Evolutionary conservation across 2,329 filamentous ascomycete genomes (phyloP), one percentile per base, ranked within the genome.

Genomic region (Aureobasidium melanogenum): DNA sequence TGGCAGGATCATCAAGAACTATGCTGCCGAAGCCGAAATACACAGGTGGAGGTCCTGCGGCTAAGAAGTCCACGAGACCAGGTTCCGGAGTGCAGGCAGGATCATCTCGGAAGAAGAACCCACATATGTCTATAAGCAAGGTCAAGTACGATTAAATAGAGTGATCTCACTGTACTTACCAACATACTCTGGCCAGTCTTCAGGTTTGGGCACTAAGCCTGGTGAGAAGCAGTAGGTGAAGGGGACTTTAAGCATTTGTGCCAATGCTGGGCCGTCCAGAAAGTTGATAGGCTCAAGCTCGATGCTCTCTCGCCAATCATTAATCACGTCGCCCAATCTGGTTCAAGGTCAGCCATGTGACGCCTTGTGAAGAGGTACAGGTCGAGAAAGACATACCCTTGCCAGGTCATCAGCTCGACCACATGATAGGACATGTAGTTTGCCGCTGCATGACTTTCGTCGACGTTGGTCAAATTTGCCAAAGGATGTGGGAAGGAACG

Each of bases 191-290:
- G 80, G 82, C 89, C 89, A 94, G 70, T 94, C 89, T 38, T 81
- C 81, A 0, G 89, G 88, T 67, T 91, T 91, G 0, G 87, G 84
- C n/a, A 91, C 88, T 51, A 94, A 75, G 0, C 88, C 83, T 0
- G 88, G 88, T 0, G 88, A 92, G 91, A 92, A 97, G 74, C 91
- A 94, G 70, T 97, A 97, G 0, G 92, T 96, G 67, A 89, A 90
- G 0, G 92, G 91, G 17, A 97, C 82, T 50, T 83, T 83, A 34
- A 97, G 77, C 34, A 89, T 84, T 46, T 84, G 85, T 15, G 94
- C 77, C 70, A 96, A 82, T 3, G 88, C 89, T 10, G 92, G 91
- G 2, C 88, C 92, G 82, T 88, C 93, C 52, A 95, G 85, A 4
- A 90, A 77, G 63, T 88, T 91, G 39, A 97, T 80, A 0, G 87